Evolutionary conservation across 805 yeast genomes (phyloP), one percentile per base, ranked within the genome.

Genomic region (Zygoascus ofunaensis): DNA sequence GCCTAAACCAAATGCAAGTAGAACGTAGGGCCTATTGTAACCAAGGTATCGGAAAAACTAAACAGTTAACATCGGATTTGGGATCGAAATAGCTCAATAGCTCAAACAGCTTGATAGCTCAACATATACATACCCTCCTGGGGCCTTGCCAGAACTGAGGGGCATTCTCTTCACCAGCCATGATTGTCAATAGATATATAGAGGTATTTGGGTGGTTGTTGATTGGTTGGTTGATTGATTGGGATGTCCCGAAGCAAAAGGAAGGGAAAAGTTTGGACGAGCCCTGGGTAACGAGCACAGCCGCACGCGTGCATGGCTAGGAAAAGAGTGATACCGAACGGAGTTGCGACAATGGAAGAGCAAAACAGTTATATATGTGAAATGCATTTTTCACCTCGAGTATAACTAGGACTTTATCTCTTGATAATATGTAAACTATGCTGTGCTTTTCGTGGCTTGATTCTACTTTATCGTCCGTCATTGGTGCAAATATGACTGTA

Each of bases 21-120:
- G 79, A 51, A 82, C 68, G 64, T 82, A 86, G 35, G 94, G 94
- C 59, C 78, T 77, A 53, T 75, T 76, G 65, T 82, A 82, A 20
- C 89, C 83, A 54, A 79, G 80, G 65, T 77, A 82, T 61, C 89
- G 80, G 40, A 52, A 72, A 46, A 51, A 62, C 55, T 59, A 45
- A 30, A 37, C 19, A 40, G 41, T 34, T 42, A 32, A 37, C 15
- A 42, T 30, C 39, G 4, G 7, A n/a, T 15, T 34, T 21, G n/a
- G 12, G 4, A 14, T 18, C 3, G 4, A 4, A 34, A 15, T 15
- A 14, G 18, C 3, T 14, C 12, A 4, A 3, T 34, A 18, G 21
- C 12, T 14, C 4, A 18, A 15, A 26, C 14, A 26, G n/a, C n/a
- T n/a, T n/a, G 14, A 26, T 26, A 26, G 8, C 14, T 14, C 8